Conservation (phyloP, 306 rosid genomes). For the Citrullus amarus region DNA sequence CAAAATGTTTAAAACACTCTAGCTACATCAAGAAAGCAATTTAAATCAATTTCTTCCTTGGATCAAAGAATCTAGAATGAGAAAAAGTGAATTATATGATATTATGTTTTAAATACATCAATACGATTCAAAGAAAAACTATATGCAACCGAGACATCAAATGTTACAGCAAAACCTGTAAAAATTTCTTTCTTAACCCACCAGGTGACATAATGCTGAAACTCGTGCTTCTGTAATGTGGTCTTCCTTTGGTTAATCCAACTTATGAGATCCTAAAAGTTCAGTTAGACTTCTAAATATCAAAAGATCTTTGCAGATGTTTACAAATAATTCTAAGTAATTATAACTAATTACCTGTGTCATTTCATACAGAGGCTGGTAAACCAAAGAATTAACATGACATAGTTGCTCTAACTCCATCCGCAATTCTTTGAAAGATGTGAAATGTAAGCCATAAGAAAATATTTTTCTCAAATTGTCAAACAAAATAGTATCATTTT, state of each 20-base stretch:
- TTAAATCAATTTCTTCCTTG: background rate
- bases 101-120: background rate
- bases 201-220: conserved; percentile 80
- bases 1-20: background rate
- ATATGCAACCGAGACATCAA: background rate
- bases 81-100: background rate
- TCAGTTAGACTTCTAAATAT: conserved; percentile 12
- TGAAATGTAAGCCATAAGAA: conserved; percentile 10
- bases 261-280: conserved; percentile 62
- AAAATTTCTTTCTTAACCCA: conserved; percentile 18
- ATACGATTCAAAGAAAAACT: background rate
- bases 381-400: conserved; percentile 34
- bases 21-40: background rate
- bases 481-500: conserved; percentile 4
- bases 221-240: conserved; percentile 62
- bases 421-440: conserved; percentile 50
- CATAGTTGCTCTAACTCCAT: conserved; percentile 67
- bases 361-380: conserved; percentile 81
- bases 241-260: conserved; percentile 68
- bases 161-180: background rate
- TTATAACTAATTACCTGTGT: conserved; percentile 43
- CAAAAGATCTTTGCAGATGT: conserved; percentile 5
- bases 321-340: conserved; percentile 10
- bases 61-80: background rate
- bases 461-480: conserved; percentile 8